Evolutionary conservation across 306 rosid species (phyloP).

Genomic region (Arachis hypogaea): DNA sequence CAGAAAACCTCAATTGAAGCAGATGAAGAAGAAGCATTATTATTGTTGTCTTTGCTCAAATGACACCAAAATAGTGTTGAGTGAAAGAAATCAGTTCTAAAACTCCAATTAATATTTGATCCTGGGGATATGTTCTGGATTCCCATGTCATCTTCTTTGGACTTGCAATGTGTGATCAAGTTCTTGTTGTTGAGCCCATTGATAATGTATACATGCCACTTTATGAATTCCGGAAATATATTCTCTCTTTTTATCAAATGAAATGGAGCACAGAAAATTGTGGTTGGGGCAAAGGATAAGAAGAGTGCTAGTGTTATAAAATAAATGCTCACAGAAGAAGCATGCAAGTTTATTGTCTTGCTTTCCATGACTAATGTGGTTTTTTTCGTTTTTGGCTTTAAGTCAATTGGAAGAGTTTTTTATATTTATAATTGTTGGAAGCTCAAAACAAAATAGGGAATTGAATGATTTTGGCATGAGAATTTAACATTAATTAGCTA

Average conservation of each 20-base stretch:
- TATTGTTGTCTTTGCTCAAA: slow-evolving; percentile 26
- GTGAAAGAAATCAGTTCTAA: slow-evolving; percentile 41
- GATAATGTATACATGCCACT: slow-evolving; percentile 49
- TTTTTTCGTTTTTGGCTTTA: not conserved
- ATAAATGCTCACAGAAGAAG: not conserved
- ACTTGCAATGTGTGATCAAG: slow-evolving; percentile 44
- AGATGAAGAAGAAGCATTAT: not conserved
- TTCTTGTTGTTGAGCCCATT: slow-evolving; percentile 38
- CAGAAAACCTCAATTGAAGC: slow-evolving; percentile 43
- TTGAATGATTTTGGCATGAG: slow-evolving; percentile 18
- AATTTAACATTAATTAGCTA: slow-evolving; percentile 30
- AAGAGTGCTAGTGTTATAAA: slow-evolving; percentile 7
- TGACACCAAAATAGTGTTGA: slow-evolving; percentile 48
- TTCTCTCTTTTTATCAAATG: slow-evolving; percentile 3
- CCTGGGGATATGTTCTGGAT: slow-evolving; percentile 4
- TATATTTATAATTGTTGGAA: not conserved
- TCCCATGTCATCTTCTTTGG: slow-evolving; percentile 45
- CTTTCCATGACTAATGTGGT: slow-evolving; percentile 8
- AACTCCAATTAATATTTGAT: slow-evolving; percentile 54
- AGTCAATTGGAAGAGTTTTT: not conserved
- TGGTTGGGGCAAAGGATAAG: slow-evolving; percentile 17
- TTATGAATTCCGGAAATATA: slow-evolving; percentile 44
- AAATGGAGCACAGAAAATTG: slow-evolving; percentile 25
- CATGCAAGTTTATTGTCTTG: not conserved
- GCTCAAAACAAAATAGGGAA: not conserved